These are phyloP conservation scores for Fusarium transvaalense DNA, from an alignment of 2,329 filamentous ascomycete genomes.

Conservation along the genomic window DNA sequence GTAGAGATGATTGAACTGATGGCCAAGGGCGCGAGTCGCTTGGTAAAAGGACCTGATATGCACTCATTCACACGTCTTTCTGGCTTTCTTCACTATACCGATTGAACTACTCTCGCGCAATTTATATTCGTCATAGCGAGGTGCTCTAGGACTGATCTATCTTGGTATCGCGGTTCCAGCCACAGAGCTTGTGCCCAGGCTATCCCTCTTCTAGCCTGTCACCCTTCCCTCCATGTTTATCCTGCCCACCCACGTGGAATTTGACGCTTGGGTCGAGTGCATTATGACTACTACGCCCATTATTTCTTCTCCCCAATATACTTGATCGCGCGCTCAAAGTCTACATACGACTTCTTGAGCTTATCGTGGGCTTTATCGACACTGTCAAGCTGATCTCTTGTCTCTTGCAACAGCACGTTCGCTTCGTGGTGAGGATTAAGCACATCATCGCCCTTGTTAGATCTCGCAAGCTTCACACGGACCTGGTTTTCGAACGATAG, in stretches of 20 bases:
- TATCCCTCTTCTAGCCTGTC: too few species aligned
- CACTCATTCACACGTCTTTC: neutral
- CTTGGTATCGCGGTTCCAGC: neutral
- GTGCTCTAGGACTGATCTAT: neutral
- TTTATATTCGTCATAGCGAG: neutral
- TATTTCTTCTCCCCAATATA: neutral
- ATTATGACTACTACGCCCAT: neutral
- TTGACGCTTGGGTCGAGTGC: too few species aligned
- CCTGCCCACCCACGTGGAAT: neutral
- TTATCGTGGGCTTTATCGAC: neutral
- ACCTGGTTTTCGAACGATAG: neutral
- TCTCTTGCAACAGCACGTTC: neutral
- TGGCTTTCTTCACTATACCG: neutral
- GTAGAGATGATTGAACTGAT: neutral
- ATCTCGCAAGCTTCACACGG: neutral
- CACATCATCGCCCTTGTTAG: neutral
- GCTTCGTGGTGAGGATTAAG: neutral
- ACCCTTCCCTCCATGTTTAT: neutral
- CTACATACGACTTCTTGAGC: neutral
- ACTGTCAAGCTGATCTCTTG: neutral
- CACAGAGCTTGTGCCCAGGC: neutral
- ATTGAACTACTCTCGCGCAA: neutral
- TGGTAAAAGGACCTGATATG: neutral
- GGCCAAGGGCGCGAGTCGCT: neutral
- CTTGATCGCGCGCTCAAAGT: neutral